These are phyloP conservation scores for Plasmodium fragile DNA, from an alignment of 169 alveolate genomes.

Conservation along the genomic window DNA sequence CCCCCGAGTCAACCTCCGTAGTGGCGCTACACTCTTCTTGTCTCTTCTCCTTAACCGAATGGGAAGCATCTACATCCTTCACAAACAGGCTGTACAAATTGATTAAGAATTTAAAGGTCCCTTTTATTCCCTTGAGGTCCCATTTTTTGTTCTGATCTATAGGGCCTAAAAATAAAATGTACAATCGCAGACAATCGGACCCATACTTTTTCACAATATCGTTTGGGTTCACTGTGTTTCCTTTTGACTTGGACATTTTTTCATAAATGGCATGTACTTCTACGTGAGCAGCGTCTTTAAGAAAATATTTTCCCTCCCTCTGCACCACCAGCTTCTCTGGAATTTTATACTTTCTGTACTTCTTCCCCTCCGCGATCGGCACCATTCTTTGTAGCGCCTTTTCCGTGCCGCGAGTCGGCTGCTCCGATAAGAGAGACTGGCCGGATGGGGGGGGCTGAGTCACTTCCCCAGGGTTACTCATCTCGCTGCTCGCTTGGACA, in stretches of 20 bases:
- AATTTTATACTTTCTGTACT: conserved; percentile 73
- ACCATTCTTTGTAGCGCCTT: background rate
- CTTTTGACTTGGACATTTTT: conserved; percentile 92
- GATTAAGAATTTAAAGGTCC: conserved; percentile 77
- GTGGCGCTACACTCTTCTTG: background rate
- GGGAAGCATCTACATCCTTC: background rate
- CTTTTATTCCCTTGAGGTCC: conserved; percentile 81
- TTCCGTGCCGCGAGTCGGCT: background rate
- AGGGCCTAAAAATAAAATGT: conserved; percentile 92
- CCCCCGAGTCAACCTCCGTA: background rate
- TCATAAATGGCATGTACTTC: conserved; percentile 80
- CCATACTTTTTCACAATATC: conserved; percentile 84
- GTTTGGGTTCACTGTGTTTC: conserved; percentile 88
- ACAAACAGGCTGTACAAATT: conserved; percentile 59
- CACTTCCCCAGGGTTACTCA: background rate
- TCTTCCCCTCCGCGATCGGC: background rate
- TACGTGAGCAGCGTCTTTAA: conserved; percentile 19
- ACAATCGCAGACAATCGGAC: conserved; percentile 90
- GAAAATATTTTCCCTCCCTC: conserved; percentile 63
- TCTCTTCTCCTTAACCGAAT: background rate
- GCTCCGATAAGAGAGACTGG: background rate
- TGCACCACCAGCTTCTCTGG: conserved; percentile 65
- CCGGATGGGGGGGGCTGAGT: background rate
- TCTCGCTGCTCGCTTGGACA: background rate
- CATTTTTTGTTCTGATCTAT: conserved; percentile 86